These are phyloP conservation scores for Backusella luteola DNA, from an alignment of 192 early-diverging fungal species.

Conservation along the genomic window DNA sequence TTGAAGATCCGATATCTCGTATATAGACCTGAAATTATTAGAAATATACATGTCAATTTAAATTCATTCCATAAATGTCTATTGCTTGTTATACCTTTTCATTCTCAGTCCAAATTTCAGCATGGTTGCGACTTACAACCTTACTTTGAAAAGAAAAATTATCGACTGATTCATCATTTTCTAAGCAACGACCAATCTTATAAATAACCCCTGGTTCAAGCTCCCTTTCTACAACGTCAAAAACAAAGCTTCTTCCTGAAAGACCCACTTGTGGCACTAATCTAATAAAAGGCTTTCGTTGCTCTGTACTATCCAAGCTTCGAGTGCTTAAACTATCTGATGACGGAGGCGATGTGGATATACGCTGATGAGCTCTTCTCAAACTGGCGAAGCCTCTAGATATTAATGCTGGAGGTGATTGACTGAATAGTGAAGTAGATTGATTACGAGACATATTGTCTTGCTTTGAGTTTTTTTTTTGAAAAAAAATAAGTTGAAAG, in stretches of 20 bases:
- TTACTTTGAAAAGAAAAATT: slow-evolving; percentile 86
- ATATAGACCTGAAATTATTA: slow-evolving; percentile 71
- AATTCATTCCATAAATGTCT: not conserved
- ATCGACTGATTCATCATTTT: slow-evolving; percentile 57
- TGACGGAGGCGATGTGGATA: not conserved
- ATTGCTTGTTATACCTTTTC: slow-evolving; percentile 22
- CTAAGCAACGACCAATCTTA: slow-evolving; percentile 76
- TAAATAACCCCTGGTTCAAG: slow-evolving; percentile 58
- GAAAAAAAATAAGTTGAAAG: not conserved
- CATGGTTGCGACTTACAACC: slow-evolving; percentile 90
- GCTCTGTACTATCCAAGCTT: not conserved
- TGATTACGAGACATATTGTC: not conserved
- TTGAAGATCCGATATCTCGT: slow-evolving; percentile 92
- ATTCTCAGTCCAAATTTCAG: slow-evolving; percentile 88
- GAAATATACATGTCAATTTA: slow-evolving; percentile 2
- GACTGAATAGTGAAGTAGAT: not conserved
- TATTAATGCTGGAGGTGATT: slow-evolving; percentile 2
- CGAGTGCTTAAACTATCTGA: not conserved
- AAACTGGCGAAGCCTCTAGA: not conserved
- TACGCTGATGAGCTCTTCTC: not conserved
- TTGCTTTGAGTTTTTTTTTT: not conserved
- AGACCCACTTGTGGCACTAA: slow-evolving; percentile 18
- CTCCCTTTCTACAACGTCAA: slow-evolving; percentile 63
- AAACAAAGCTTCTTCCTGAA: slow-evolving; percentile 29
- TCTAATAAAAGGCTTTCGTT: slow-evolving; percentile 3